These are phyloP conservation scores for Boletus sp. DNA, from an alignment of 768 basidiomycete genomes.

Conservation along the genomic window DNA sequence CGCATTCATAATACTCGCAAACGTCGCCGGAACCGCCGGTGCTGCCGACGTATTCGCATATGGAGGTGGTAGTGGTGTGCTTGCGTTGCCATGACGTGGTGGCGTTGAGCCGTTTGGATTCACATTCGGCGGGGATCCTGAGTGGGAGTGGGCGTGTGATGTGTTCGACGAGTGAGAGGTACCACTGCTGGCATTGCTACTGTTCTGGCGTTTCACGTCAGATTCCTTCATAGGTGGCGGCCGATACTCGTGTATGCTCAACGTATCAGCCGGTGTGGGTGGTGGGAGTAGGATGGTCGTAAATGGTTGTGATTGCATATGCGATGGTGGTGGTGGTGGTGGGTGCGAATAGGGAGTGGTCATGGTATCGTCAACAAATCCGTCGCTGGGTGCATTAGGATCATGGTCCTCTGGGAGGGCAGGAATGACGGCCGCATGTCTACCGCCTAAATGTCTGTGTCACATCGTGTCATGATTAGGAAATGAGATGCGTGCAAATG, in stretches of 20 bases:
- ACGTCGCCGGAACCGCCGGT: conserved; percentile 46
- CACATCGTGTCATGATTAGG: conserved; percentile 31
- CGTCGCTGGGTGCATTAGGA: conserved; percentile 11
- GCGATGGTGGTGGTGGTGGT: conserved; percentile 14
- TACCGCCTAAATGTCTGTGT: conserved; percentile 68
- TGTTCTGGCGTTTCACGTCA: conserved; percentile 20
- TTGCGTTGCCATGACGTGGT: conserved; percentile 15
- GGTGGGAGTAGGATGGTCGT: conserved; percentile 32
- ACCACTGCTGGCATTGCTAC: background rate
- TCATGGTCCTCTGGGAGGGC: conserved; percentile 64
- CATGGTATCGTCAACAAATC: conserved; percentile 22
- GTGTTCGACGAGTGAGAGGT: conserved; percentile 11
- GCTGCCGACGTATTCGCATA: conserved; percentile 19
- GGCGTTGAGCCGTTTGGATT: conserved; percentile 17
- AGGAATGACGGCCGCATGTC: conserved; percentile 79
- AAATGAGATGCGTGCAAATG: conserved; percentile 25
- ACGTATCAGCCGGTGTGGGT: conserved; percentile 23
- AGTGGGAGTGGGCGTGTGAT: conserved; percentile 14
- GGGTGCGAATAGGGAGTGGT: conserved; percentile 17
- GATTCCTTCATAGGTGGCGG: conserved; percentile 23
- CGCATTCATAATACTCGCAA: conserved; percentile 72
- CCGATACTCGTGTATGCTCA: conserved; percentile 33
- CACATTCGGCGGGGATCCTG: conserved; percentile 26
- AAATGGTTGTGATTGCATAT: conserved; percentile 25
- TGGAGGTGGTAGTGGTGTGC: conserved; percentile 17